Base-by-base conservation (phyloP, 306 rosid genomes). In the Pueraria montana region DNA sequence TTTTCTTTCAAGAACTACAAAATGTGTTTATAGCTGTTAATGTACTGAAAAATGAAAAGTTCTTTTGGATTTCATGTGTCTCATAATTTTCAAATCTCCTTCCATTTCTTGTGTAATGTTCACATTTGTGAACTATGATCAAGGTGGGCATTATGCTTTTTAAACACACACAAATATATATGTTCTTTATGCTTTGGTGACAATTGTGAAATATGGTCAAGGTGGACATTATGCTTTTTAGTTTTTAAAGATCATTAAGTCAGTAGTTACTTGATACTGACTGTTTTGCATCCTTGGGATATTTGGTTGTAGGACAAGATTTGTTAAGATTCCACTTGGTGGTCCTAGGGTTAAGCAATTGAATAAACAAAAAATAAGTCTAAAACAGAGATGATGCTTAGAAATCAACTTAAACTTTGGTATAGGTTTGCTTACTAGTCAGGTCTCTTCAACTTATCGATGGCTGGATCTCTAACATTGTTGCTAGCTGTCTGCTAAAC, bases 401-500 rank as follows among this genome's bases (percentile, higher is more conserved):
- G 70, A 27, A 34, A 72, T 70, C 21, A 72, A 61, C 45, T 42
- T 46, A 21, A 18, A 18, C 8, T 18, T 70, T 71, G 50, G 11
- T 70, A 14, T n/a, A n/a, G 46, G 42, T 48, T 62, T 34, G 21
- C 64, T 36, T 62, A 34, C 58, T 62, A 62, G 45, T 40, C 40
- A 23, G 27, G 71, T 56, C 77, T 55, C 34, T 43, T 71, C 34
- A 71, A 58, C 38, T 7, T 30, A 58, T n/a, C n/a, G n/a, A n/a
- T 70, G 46, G 26, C 63, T 58, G 84, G 78, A 49, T 80, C 77
- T 17, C 27, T 67, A 42, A 71, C 55, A 46, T 61, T 32, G 56
- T 14, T 49, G 20, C 21, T 81, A 36, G 68, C 63, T 34, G 20
- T 81, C 53, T 72, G 32, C 45, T 13, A 34, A 34, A 81, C 34